Evolutionary conservation across 2,329 filamentous ascomycete genomes (phyloP).

Genomic region (Verticillium tricorpus): DNA sequence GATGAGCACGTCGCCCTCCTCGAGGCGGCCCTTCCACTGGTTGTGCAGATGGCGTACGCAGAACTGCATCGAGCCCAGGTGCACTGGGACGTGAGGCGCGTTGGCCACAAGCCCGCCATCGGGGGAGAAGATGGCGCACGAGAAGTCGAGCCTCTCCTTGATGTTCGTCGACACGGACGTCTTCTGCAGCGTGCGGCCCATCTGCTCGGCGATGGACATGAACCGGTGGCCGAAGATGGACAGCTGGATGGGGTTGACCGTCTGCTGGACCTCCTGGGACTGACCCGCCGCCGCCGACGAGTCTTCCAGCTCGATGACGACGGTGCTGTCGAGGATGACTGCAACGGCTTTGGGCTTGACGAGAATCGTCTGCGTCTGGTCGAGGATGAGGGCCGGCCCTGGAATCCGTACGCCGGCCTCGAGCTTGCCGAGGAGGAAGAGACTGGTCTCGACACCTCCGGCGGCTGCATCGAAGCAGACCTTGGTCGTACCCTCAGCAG

Average conservation of each 20-base stretch:
- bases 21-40: slow-evolving; percentile 67
- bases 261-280: slow-evolving; percentile 49
- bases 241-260: slow-evolving; percentile 68
- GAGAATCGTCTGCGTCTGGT: slow-evolving; percentile 70
- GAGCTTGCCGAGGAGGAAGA: slow-evolving; percentile 22
- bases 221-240: slow-evolving; percentile 74
- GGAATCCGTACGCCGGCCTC: slow-evolving; percentile 21
- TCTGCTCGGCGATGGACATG: slow-evolving; percentile 79
- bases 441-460: background rate
- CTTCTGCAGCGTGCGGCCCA: slow-evolving; percentile 73
- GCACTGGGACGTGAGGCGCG: slow-evolving; percentile 70
- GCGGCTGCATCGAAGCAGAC: slow-evolving; percentile 12
- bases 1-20: slow-evolving; percentile 69
- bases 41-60: slow-evolving; percentile 65
- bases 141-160: slow-evolving; percentile 75
- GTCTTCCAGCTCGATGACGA: slow-evolving; percentile 27
- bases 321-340: slow-evolving; percentile 27
- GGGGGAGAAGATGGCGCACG: slow-evolving; percentile 70
- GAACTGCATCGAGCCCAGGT: slow-evolving; percentile 74
- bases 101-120: slow-evolving; percentile 70
- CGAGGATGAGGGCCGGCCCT: slow-evolving; percentile 68
- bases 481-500: slow-evolving; percentile 6
- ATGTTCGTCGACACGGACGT: slow-evolving; percentile 74
- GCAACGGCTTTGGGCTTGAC: slow-evolving; percentile 43
- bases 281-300: slow-evolving; percentile 48